Base-by-base conservation (phyloP, 2,329 filamentous ascomycete genomes). In the Pseudogymnoascus sp. region DNA sequence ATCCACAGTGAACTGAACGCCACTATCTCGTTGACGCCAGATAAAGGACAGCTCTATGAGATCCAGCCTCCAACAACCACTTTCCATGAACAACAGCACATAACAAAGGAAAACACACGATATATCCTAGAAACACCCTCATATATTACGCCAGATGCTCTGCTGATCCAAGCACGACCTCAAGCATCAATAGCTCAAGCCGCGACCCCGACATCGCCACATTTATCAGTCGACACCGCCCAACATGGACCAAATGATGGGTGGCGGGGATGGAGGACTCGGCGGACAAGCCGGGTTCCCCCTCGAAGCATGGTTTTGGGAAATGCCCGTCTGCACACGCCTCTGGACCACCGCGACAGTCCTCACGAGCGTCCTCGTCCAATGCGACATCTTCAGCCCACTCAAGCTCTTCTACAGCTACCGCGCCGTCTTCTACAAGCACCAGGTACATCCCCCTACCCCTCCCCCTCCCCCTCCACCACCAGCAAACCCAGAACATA, bases 351-450 rank as follows among this genome's bases (percentile, higher is more conserved):
- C 92, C 23, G 92, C 93, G 4, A 96, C 93, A 0, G 87, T 98
- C 45, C 80, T 92, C 65, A 95, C 90, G 10, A 96, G 92, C 70
- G 86, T 92, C 14, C 79, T 98, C 70, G 92, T 98, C 4, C 95
- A 98, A 77, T 98, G 92, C 78, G 87, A 96, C 72, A 88, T 98
- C 75, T 80, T 98, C 68, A 95, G 90, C 13, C 92, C 93, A 7
- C 97, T 96, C 73, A 93, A 98, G 78, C 85, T 99, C 28, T 99
- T 98, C 79, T 98, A 97, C 80, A 97, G 92, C 79, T 95, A 93
- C 73, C 86, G 91, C 61, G 87, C 93, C 6, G 95, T 98, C 65
- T 97, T 96, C 74, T 80, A 88, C 68, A 96, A 96, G 78, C 90
- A 89, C 68, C 93, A 98, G 85, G 93, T 96, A 78, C 67, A 85